phyloP scores from a whole-genome alignment of 2,329 filamentous ascomycete species.

The Trichoderma oligosporum region DNA sequence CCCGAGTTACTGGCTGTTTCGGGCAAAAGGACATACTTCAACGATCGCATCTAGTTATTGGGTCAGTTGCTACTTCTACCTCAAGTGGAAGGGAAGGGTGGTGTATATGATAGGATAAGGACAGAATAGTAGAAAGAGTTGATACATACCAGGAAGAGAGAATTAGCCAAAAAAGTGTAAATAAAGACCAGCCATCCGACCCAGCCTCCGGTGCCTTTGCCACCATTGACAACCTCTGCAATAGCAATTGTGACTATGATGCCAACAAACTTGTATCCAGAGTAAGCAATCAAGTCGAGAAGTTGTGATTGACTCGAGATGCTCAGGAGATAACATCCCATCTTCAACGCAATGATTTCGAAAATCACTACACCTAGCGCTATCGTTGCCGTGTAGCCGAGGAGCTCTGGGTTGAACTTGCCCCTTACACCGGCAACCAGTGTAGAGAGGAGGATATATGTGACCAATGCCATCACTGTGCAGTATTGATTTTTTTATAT shows the following conservation, averaged over 20 bases:
- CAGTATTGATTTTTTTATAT: too few relatives aligned
- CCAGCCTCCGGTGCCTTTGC: constrained; percentile 81
- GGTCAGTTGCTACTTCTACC: constrained; percentile 13
- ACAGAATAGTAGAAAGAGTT: too few relatives aligned
- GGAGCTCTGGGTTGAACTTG: constrained; percentile 87
- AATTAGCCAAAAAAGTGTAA: constrained; percentile 92
- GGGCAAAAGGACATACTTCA: constrained; percentile 93
- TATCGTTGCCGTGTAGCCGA: constrained; percentile 83
- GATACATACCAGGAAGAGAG: constrained; percentile 78
- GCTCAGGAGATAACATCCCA: constrained; percentile 88
- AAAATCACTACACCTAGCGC: constrained; percentile 78
- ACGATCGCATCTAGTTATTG: constrained; percentile 68
- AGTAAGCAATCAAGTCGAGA: constrained; percentile 91
- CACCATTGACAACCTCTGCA: constrained; percentile 71
- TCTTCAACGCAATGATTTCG: constrained; percentile 85
- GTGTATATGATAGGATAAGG: too few relatives aligned
- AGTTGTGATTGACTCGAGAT: constrained; percentile 94
- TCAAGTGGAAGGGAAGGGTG: neutral
- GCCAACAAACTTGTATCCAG: constrained; percentile 97
- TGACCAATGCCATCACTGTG: constrained; percentile 87
- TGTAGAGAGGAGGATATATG: constrained; percentile 91
- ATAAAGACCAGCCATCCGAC: constrained; percentile 82
- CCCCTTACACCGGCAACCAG: constrained; percentile 85
- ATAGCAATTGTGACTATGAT: constrained; percentile 85
- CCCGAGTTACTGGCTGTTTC: constrained; percentile 67